Base-by-base conservation (phyloP, 73 alveolate species). In the Paramecium caudatum region DNA sequence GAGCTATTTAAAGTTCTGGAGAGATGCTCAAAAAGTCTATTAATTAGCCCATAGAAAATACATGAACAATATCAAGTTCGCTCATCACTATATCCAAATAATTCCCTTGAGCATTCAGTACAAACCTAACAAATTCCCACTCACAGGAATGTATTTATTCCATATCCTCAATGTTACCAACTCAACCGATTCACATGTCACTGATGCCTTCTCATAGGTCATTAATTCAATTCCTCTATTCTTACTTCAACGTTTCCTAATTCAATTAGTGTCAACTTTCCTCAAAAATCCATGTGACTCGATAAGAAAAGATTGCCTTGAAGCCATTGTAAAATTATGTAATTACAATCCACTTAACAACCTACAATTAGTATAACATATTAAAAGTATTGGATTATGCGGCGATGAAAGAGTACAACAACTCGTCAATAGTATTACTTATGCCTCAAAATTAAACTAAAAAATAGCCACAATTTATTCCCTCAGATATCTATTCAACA, bases 1-100 rank as follows among this genome's bases (percentile, higher is more conserved):
- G 16, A 74, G 43, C 6, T 37, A 74, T 45, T 74, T 39, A n/a
- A 74, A 45, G 32, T 74, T 74, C 41, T 74, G 88, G 88, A 74
- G 16, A 74, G 88, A 74, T 21, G 47, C 47, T 8, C n/a, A 37
- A 2, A 43, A 74, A 21, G 46, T 74, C 4, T 74, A 74, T 74
- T 25, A 39, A 39, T n/a, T 74, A 39, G 88, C 88, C 43, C 68
- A 45, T 45, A 74, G 43, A 21, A 74, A 43, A 23, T 74, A 74
- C 21, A 74, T 30, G 7, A 41, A 41, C n/a, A 74, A 74, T 21
- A 74, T 74, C 3, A 19, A 36, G 15, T 74, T 37, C 32, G 88
- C 88, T 3, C 46, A 74, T 4, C n/a, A 74, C 43, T 45, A 74
- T 17, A 74, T 74, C 7, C 43, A 19, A 15, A 17, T 37, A 0